Evolutionary conservation across 2,329 filamentous ascomycete genomes (phyloP), one percentile per base, ranked within the genome.

Genomic region (Fusarium oxysporum): DNA sequence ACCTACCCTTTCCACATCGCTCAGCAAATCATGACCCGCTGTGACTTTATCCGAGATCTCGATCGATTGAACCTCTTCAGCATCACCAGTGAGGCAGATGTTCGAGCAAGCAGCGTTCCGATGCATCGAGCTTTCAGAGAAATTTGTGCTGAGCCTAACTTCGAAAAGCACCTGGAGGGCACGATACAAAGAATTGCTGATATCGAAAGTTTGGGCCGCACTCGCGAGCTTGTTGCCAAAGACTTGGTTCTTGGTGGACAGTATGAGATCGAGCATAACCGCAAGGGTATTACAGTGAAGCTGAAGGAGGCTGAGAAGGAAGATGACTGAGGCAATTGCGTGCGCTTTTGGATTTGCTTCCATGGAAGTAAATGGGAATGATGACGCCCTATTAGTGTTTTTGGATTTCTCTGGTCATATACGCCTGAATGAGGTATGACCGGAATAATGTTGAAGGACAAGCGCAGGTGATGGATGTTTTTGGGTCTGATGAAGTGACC

Each of bases 11-110:
- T 97, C 62, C 94, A 97, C 80, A 88, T 92, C 74, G 94, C 95
- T 0, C 92, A 96, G 71, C 89, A 98, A 82, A 92, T 98, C 80
- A 98, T 98, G 96, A 98, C 96, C 19, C 89, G 96, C 59, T 92
- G 94, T 66, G 96, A 99, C 82, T 99, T 98, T 81, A 95, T 98
- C 77, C 91, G 96, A 74, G 88, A 91, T 68, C 95, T 98, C 79
- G 96, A 99, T 83, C 93, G 96, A 72, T 89, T 96, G 68, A 98
- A 98, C 80, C 90, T 99, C 66, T 98, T 98, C 83, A 96, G 93
- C 71, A 98, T 99, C 78, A 96, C 97, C 68, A 94, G 92, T 65
- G 88, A 89, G 44, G 94, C 95, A 21, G 92, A 93, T 80, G 96
- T 99, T 12, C 91, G 96, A 51, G 96, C 96, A 3, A 96, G 97